Base-by-base conservation (phyloP, 345 rosid genomes). In the Murraya koenigii region DNA sequence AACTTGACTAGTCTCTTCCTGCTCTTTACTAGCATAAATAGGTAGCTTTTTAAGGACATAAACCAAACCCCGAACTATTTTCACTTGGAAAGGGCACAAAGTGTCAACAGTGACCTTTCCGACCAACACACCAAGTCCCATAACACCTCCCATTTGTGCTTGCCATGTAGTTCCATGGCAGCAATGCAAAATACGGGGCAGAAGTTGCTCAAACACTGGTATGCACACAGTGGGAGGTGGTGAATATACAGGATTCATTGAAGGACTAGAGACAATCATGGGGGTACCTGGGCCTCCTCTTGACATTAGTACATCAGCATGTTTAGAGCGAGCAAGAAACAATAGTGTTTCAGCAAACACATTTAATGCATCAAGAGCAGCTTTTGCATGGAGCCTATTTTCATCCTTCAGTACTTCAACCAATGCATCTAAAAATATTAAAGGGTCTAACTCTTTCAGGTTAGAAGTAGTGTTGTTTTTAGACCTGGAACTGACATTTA, bases 131-230 rank as follows among this genome's bases (percentile, higher is more conserved):
- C 97, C 97, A 71, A 96, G 91, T 41, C 99, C 98, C 97, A 94
- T 90, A 80, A 96, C 99, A 79, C 98, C 99, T 76, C 99, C 99
- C 91, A 96, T 92, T 80, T 96, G 99, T 49, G 97, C 93, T 86
- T 96, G 97, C 99, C 99, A 96, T 36, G 93, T 90, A 81, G 89
- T 96, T 77, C 99, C 99, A 85, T 91, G 94, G 84, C 97, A 96
- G 85, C 98, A 93, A 85, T 94, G 98, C 81, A 96, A 83, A 80
- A 96, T 97, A 59, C 99, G 97, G 68, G 98, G 98, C 64, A 96
- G 85, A 83, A 96, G 97, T 80, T 96, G 97, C 88, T 96, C 99
- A 83, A 96, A 94, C 75, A 94, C 95, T 77, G 97, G 98, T 71
- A 96, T 87, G 22, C 91, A 89, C 78, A 94, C 94, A 80, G 98